Evolutionary conservation across 768 basidiomycete genomes (phyloP).

Genomic region (Naganishia vishniacii): DNA sequence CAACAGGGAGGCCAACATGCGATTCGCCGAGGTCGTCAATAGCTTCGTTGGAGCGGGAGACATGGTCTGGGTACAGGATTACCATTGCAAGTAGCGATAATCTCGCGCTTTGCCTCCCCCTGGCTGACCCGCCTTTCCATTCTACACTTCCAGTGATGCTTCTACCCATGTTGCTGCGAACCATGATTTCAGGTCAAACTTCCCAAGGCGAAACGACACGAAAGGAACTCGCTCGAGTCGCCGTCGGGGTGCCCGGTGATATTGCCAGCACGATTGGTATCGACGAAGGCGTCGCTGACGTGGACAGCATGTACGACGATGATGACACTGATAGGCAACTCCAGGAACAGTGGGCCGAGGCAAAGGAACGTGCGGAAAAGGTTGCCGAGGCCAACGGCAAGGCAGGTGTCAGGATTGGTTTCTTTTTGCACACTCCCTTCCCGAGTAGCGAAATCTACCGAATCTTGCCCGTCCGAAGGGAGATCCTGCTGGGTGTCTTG

Average conservation of each 20-base stretch:
- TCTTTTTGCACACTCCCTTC: slow-evolving; percentile 98
- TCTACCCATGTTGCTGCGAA: slow-evolving; percentile 87
- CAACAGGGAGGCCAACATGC: slow-evolving; percentile 82
- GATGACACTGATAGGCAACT: slow-evolving; percentile 46
- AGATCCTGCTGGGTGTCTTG: slow-evolving; percentile 91
- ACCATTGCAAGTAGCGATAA: slow-evolving; percentile 31
- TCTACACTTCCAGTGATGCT: slow-evolving; percentile 72
- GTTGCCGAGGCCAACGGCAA: slow-evolving; percentile 46
- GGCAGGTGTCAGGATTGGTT: slow-evolving; percentile 78
- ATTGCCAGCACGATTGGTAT: slow-evolving; percentile 40
- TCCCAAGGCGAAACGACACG: slow-evolving; percentile 45
- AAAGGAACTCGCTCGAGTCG: slow-evolving; percentile 49
- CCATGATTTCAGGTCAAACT: slow-evolving; percentile 56
- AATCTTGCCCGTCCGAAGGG: slow-evolving; percentile 90
- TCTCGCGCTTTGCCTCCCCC: too few species aligned
- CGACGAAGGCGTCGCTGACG: slow-evolving; percentile 40
- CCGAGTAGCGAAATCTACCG: slow-evolving; percentile 98
- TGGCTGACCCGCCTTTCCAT: background rate
- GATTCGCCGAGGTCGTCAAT: slow-evolving; percentile 84
- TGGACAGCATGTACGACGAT: slow-evolving; percentile 56
- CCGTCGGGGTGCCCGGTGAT: slow-evolving; percentile 50
- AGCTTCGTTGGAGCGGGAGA: slow-evolving; percentile 73
- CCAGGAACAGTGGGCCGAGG: slow-evolving; percentile 32
- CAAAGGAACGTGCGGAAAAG: slow-evolving; percentile 28
- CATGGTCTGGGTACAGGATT: slow-evolving; percentile 93